These are phyloP conservation scores for Colletotrichum kahawae DNA, from an alignment of 2,329 filamentous ascomycete genomes.

Conservation along the genomic window DNA sequence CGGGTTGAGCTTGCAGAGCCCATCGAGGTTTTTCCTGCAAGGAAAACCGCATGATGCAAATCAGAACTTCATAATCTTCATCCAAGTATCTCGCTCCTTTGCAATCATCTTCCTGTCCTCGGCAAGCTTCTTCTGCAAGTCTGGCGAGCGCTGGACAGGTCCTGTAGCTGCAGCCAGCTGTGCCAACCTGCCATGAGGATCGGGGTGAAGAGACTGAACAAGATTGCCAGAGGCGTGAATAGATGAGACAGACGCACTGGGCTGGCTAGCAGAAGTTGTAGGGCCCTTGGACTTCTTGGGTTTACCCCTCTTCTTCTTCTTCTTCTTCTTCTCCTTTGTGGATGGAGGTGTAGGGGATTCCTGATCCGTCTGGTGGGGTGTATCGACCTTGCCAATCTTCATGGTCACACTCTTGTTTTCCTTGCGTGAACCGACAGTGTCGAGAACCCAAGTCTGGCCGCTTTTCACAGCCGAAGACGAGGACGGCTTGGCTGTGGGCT, in stretches of 20 bases:
- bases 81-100: slow-evolving; percentile 16
- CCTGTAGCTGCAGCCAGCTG: background rate
- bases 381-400: slow-evolving; percentile 2
- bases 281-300: background rate
- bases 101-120: background rate
- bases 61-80: background rate
- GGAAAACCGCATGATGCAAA: background rate
- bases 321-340: slow-evolving; percentile 1
- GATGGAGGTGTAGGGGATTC: background rate
- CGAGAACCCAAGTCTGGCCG: background rate
- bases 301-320: background rate
- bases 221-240: background rate
- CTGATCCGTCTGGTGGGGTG: background rate
- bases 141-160: background rate
- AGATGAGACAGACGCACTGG: background rate
- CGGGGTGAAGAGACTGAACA: background rate
- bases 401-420: background rate
- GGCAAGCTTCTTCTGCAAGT: background rate
- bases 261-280: background rate
- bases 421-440: background rate
- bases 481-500: background rate
- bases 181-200: background rate
- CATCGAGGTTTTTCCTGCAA: background rate
- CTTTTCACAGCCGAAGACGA: background rate
- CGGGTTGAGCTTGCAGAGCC: background rate